Conservation (phyloP, 345 rosid genomes). For the Arabidopsis arenosa region DNA sequence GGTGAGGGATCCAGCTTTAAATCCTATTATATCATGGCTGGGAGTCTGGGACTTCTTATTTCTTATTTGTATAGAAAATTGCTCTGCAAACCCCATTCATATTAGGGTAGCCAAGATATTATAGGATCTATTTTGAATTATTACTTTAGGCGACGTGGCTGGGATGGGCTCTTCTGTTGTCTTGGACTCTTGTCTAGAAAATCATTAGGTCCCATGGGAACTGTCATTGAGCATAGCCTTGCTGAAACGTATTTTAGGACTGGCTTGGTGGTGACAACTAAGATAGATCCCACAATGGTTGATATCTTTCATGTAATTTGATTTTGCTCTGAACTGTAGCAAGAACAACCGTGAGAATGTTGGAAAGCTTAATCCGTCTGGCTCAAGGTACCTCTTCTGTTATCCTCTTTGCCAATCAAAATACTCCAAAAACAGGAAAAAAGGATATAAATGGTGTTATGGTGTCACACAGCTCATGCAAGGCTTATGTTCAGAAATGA, state of each 20-base stretch:
- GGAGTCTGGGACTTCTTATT: neutral
- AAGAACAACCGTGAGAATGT: slow-evolving; percentile 95
- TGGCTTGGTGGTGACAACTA: neutral
- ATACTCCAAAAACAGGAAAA: neutral
- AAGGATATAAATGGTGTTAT: neutral
- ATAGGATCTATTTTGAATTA: neutral
- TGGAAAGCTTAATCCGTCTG: slow-evolving; percentile 93
- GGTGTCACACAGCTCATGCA: slow-evolving; percentile 76
- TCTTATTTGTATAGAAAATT: neutral
- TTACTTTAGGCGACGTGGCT: neutral
- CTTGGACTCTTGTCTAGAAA: neutral
- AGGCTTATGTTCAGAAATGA: slow-evolving; percentile 95
- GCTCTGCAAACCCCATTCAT: neutral
- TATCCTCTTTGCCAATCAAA: slow-evolving; percentile 20
- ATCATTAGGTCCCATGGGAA: neutral
- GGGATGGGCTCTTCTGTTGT: neutral
- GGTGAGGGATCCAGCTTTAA: neutral
- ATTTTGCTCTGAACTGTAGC: slow-evolving; percentile 56
- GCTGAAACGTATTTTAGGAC: neutral
- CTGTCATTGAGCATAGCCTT: neutral
- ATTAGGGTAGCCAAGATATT: neutral
- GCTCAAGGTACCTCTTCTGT: slow-evolving; percentile 72
- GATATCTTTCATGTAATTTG: neutral
- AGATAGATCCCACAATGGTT: neutral
- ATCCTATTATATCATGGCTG: slow-evolving; percentile 6